phyloP scores from a whole-genome alignment of 176 grass and related monocot genomes.

The Calamus simplicifolius region DNA sequence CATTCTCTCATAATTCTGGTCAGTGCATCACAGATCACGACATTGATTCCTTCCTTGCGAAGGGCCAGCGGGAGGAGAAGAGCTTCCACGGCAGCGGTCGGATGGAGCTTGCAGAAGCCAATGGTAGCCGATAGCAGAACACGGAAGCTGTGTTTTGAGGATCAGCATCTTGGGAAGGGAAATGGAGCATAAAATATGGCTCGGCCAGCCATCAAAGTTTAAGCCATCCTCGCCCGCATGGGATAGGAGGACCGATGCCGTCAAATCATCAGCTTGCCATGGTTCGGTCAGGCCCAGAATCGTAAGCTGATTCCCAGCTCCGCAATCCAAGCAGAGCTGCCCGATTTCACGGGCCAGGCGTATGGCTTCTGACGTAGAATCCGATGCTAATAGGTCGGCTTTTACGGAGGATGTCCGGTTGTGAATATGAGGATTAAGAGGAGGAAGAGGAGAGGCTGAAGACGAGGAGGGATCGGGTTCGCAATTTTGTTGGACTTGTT shows the following conservation, averaged over 20 bases:
- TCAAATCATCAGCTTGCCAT: slow-evolving; percentile 66
- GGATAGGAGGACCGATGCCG: slow-evolving; percentile 35
- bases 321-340: slow-evolving; percentile 42
- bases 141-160: slow-evolving; percentile 53
- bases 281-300: slow-evolving; percentile 57
- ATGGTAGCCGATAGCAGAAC: slow-evolving; percentile 43
- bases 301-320: slow-evolving; percentile 24
- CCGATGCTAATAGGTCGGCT: slow-evolving; percentile 23
- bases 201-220: slow-evolving; percentile 11
- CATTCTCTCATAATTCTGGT: slow-evolving; percentile 58
- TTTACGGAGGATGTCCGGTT: slow-evolving; percentile 25
- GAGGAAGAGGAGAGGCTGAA: slow-evolving; percentile 4
- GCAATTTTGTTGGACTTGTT: background rate
- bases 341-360: slow-evolving; percentile 31
- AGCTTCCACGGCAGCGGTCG: slow-evolving; percentile 47
- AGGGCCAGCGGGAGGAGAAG: slow-evolving; percentile 62
- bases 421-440: slow-evolving; percentile 16
- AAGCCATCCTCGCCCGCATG: slow-evolving; percentile 26
- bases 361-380: slow-evolving; percentile 36
- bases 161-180: slow-evolving; percentile 49
- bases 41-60: slow-evolving; percentile 48
- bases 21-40: slow-evolving; percentile 47
- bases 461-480: background rate
- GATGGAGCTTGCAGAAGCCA: slow-evolving; percentile 60
- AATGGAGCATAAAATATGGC: slow-evolving; percentile 61